Conservation (phyloP, 2,329 filamentous ascomycete species). For the Fusarium ramigenum region DNA sequence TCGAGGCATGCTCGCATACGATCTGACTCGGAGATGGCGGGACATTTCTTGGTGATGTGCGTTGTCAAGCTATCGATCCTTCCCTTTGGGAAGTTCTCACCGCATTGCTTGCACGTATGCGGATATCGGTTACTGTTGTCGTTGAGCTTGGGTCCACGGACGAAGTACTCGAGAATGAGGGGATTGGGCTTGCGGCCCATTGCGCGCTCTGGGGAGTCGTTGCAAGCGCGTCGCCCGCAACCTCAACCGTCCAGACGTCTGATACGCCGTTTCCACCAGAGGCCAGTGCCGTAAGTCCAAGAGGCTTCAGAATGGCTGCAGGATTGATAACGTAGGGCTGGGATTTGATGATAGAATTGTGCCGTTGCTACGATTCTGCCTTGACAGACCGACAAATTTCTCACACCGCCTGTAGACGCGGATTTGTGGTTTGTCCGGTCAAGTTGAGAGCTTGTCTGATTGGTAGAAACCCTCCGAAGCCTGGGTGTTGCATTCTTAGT, state of each 20-base stretch:
- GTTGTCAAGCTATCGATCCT: conserved; percentile 83
- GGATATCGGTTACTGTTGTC: conserved; percentile 93
- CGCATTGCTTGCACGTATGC: conserved; percentile 88
- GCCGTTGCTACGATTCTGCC: conserved; percentile 50
- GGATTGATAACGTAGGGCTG: conserved; percentile 26
- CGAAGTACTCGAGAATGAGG: conserved; percentile 88
- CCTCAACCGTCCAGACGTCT: conserved; percentile 32
- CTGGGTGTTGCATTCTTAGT: neutral
- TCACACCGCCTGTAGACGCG: conserved; percentile 49
- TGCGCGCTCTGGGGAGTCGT: conserved; percentile 42
- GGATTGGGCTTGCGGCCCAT: conserved; percentile 89
- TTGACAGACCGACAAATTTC: conserved; percentile 54
- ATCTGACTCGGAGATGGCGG: conserved; percentile 77
- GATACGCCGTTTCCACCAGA: conserved; percentile 30
- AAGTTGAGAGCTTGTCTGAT: neutral
- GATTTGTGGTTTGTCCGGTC: conserved; percentile 39
- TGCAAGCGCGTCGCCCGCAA: conserved; percentile 43
- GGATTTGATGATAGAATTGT: conserved; percentile 42
- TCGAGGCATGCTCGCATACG: conserved; percentile 79
- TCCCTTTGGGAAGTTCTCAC: conserved; percentile 89
- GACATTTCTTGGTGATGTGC: conserved; percentile 88
- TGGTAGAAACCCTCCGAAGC: conserved; percentile 25
- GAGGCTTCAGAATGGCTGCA: conserved; percentile 11
- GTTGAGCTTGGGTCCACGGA: conserved; percentile 84
- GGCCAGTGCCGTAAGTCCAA: conserved; percentile 19